Conservation (phyloP, 2,329 filamentous ascomycete species). For the Colletotrichum filicis region DNA sequence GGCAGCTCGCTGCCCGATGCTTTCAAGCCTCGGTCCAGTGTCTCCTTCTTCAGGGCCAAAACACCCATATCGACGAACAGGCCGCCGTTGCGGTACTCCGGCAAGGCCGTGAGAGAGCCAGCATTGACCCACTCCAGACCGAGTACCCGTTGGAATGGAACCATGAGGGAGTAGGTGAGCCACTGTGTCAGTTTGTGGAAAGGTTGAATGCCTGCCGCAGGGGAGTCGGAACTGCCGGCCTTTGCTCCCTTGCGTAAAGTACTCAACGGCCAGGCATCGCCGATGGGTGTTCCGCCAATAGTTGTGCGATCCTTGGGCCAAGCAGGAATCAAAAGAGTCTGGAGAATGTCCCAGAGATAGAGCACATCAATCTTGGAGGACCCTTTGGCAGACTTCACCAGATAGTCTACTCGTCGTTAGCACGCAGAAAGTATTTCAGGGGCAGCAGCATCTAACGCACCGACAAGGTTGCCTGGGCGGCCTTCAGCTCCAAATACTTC, state of each 20-base stretch:
- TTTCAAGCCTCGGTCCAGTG: conserved; percentile 76
- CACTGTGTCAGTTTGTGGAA: conserved; percentile 97
- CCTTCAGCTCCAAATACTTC: conserved; percentile 54
- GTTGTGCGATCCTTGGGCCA: conserved; percentile 65
- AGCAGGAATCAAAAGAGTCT: conserved; percentile 56
- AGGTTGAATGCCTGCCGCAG: conserved; percentile 70
- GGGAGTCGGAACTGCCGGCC: conserved; percentile 3
- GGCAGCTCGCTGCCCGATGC: conserved; percentile 61
- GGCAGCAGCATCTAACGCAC: conserved; percentile 42
- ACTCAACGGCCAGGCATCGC: conserved; percentile 61
- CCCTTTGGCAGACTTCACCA: conserved; percentile 44
- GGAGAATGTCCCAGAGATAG: conserved; percentile 54
- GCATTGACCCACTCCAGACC: conserved; percentile 83
- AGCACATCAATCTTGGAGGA: conserved; percentile 49
- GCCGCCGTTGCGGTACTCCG: conserved; percentile 93
- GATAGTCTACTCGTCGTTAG: conserved; percentile 47
- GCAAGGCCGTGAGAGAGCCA: conserved; percentile 86
- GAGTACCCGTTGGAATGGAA: conserved; percentile 85
- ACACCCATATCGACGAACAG: conserved; percentile 88
- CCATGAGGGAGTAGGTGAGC: conserved; percentile 94
- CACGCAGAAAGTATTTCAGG: neutral
- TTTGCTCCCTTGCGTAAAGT: conserved; percentile 36
- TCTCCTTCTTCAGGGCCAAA: conserved; percentile 77
- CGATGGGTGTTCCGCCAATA: conserved; percentile 54
- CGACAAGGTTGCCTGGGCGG: conserved; percentile 59